These are phyloP conservation scores for Elsinoe batatas DNA, from an alignment of 2,329 filamentous ascomycete genomes.

Conservation along the genomic window DNA sequence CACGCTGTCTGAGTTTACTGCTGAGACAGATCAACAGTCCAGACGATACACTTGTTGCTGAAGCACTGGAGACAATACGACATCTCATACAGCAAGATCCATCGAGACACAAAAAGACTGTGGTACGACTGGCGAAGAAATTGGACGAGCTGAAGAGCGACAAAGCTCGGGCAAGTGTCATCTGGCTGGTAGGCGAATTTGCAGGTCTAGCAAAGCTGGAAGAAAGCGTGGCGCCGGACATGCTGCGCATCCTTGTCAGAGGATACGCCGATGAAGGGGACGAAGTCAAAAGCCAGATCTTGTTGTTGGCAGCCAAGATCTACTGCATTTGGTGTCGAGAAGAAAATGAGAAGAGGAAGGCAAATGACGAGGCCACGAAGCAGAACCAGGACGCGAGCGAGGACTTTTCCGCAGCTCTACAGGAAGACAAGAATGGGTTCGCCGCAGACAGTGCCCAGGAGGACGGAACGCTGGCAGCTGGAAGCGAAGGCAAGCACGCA, in stretches of 20 bases:
- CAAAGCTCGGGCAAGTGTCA: conserved; percentile 82
- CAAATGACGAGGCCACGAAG: conserved; percentile 18
- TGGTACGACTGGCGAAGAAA: conserved; percentile 81
- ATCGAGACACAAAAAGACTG: conserved; percentile 67
- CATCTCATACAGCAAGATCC: conserved; percentile 92
- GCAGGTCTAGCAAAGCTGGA: conserved; percentile 61
- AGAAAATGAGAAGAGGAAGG: conserved; percentile 33
- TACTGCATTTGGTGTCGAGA: conserved; percentile 80
- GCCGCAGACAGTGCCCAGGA: conserved; percentile 18
- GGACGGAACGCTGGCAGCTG: background rate
- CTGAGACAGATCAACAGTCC: conserved; percentile 80
- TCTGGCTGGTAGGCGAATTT: conserved; percentile 96
- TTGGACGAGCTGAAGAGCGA: conserved; percentile 81
- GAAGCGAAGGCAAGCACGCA: conserved; percentile 46
- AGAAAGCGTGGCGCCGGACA: conserved; percentile 86
- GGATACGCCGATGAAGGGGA: conserved; percentile 78
- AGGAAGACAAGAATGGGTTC: conserved; percentile 15
- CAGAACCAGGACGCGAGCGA: conserved; percentile 18
- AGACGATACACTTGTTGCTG: conserved; percentile 79
- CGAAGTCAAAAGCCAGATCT: conserved; percentile 78
- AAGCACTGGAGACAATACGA: conserved; percentile 87
- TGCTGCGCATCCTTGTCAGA: conserved; percentile 77
- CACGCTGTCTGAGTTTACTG: conserved; percentile 71
- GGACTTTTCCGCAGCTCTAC: conserved; percentile 19
- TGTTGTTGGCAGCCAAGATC: conserved; percentile 90